Conservation (phyloP, 768 basidiomycete species). For the Paxillus ammoniavirescens region DNA sequence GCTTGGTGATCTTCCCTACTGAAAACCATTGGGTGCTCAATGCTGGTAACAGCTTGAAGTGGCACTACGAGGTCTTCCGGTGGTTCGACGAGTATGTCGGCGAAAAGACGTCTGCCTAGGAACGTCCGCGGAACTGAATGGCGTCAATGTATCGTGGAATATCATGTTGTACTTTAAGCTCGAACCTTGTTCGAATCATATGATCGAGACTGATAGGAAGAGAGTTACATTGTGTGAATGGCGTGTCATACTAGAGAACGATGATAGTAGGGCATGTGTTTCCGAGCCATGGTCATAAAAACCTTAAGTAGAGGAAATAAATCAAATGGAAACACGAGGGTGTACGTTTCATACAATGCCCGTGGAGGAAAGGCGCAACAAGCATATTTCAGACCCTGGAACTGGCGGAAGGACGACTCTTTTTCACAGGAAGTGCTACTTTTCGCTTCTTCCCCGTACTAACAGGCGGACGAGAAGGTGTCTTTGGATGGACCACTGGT, state of each 20-base stretch:
- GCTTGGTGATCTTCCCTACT: constrained; percentile 81
- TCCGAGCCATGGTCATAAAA: constrained; percentile 3
- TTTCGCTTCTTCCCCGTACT: constrained; percentile 23
- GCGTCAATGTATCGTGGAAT: background rate
- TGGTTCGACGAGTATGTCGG: constrained; percentile 81
- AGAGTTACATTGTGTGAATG: constrained; percentile 8
- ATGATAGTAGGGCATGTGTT: constrained; percentile 4
- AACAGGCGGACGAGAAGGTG: constrained; percentile 3
- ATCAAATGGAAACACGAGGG: background rate
- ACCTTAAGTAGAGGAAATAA: constrained; percentile 13
- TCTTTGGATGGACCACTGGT: constrained; percentile 3
- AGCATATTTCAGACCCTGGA: constrained; percentile 8
- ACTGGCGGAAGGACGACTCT: constrained; percentile 5
- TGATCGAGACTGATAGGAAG: background rate
- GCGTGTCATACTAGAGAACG: background rate
- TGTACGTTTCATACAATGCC: background rate
- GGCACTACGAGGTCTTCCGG: constrained; percentile 92
- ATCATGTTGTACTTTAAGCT: background rate
- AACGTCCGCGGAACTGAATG: constrained; percentile 11
- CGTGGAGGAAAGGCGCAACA: background rate
- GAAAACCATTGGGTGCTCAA: constrained; percentile 94
- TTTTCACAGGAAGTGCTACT: constrained; percentile 7
- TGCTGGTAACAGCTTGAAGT: constrained; percentile 84
- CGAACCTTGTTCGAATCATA: background rate
- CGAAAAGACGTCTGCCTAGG: constrained; percentile 5